Base-by-base conservation (phyloP, 1,139 yeast species). In the Pneumocystis murina region DNA sequence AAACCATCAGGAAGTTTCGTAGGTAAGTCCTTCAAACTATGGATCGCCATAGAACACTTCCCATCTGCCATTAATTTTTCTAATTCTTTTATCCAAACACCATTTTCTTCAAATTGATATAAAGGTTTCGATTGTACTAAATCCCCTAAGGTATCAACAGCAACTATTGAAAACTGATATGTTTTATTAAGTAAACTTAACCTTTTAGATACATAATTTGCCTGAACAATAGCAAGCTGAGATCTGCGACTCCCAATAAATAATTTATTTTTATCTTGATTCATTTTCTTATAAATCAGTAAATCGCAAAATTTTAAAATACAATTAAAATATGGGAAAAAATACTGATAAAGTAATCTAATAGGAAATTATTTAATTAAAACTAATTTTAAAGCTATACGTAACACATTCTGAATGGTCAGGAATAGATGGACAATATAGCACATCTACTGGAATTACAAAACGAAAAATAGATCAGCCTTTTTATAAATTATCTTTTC, bases 11-110 rank as follows among this genome's bases (percentile, higher is more conserved):
- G 97, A 68, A 92, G 77, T 65, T 82, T 77, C 0, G 98, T 92
- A 41, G 98, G 98, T 87, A 92, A 86, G 74, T 92, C 97, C 74
- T 92, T 92, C 69, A 92, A 79, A 2, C 96, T 87, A 74, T 92
- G 98, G 58, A 92, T 97, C 71, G 92, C 86, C 75, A 92, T 77
- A 73, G 92, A 97, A 63, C 92, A 79, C 72, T 83, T 78, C 64
- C 88, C 87, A 68, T 79, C 83, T 62, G 87, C 78, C 64, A 92
- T 77, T 64, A 90, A 77, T 40, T 84, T 85, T 75, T 92, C 98
- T 67, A 92, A 79, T 74, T 92, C 98, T 72, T 89, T 87, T 12
- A 98, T 92, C 98, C 98, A 92, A 59, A 92, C 76, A 0, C 96
- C 84, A 30, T 62, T 61, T 28, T 61, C 59, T 14, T 62, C 57